Percentiles rank a stretch among this genome's conserved stretches.
phyloP scores from a whole-genome alignment of 495 filamentous ascomycete genomes.

The Neurospora sp. region DNA sequence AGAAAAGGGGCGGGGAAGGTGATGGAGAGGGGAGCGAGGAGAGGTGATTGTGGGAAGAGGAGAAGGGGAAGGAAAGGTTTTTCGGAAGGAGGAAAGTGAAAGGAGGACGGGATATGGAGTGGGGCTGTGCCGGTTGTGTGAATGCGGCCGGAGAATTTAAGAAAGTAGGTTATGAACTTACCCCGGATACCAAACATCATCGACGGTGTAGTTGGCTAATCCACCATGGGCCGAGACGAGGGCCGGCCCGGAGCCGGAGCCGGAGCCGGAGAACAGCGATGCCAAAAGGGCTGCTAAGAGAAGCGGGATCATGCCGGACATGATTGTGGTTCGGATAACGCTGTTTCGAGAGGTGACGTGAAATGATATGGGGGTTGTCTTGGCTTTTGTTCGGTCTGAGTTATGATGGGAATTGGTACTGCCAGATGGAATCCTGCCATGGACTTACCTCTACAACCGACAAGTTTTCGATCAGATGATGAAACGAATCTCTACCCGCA shows the following conservation, averaged over 20 bases:
- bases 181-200: conserved; percentile 40
- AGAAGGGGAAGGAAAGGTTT: not conserved
- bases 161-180: too few species aligned
- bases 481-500: not conserved
- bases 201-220: conserved; percentile 39
- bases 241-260: conserved; percentile 6
- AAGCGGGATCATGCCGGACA: conserved; percentile 4
- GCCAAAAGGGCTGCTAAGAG: conserved; percentile 19
- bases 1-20: not conserved
- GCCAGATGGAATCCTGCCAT: too few species aligned
- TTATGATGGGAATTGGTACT: too few species aligned
- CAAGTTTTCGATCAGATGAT: not conserved
- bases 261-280: not conserved
- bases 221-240: conserved; percentile 31
- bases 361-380: too few species aligned
- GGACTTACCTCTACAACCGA: too few species aligned
- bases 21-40: not conserved
- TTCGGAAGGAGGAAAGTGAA: not conserved
- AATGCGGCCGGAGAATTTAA: too few species aligned
- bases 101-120: not conserved
- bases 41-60: not conserved
- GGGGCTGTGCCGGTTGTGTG: not conserved
- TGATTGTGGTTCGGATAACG: too few species aligned
- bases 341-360: too few species aligned
- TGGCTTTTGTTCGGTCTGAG: too few species aligned